Evolutionary conservation across 2,329 filamentous ascomycete genomes (phyloP).

Genomic region (Alternaria consortialis): DNA sequence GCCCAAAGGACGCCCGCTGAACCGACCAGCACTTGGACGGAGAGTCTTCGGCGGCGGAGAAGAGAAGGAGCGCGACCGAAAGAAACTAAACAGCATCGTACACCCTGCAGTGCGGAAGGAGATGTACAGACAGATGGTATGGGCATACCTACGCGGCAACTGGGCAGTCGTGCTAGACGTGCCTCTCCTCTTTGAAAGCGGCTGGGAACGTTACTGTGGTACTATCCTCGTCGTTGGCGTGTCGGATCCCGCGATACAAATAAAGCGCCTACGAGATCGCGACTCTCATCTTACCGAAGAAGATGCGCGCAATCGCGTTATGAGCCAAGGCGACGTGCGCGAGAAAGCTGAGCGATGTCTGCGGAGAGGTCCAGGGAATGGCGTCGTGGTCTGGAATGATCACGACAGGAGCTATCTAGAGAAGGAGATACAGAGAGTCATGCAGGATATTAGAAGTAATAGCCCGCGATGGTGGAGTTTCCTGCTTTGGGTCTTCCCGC

Average conservation of each 20-base stretch:
- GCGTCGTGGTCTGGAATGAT: conserved; percentile 93
- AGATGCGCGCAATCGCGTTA: conserved; percentile 86
- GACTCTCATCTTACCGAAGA: conserved; percentile 82
- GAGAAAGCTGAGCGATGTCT: conserved; percentile 82
- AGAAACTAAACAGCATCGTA: conserved; percentile 85
- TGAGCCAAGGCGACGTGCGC: conserved; percentile 84
- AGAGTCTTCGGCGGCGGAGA: conserved; percentile 85
- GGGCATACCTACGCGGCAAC: conserved; percentile 75
- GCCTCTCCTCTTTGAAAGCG: conserved; percentile 88
- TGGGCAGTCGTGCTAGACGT: conserved; percentile 95
- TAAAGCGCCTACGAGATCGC: conserved; percentile 76
- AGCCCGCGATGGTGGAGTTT: conserved; percentile 89
- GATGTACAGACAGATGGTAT: conserved; percentile 79
- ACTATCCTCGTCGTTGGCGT: conserved; percentile 89
- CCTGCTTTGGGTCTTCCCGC: conserved; percentile 73
- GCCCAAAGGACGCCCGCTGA: conserved; percentile 77
- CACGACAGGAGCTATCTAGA: conserved; percentile 74
- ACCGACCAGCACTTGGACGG: conserved; percentile 83
- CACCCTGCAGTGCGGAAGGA: conserved; percentile 87
- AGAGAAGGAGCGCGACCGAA: conserved; percentile 74
- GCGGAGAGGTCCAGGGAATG: conserved; percentile 68
- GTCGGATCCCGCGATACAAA: conserved; percentile 80
- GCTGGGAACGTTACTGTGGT: conserved; percentile 85
- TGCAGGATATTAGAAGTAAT: conserved; percentile 67
- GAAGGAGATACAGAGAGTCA: conserved; percentile 70